Conservation (phyloP, 2,329 filamentous ascomycete genomes). For the Cryphonectria japonica region DNA sequence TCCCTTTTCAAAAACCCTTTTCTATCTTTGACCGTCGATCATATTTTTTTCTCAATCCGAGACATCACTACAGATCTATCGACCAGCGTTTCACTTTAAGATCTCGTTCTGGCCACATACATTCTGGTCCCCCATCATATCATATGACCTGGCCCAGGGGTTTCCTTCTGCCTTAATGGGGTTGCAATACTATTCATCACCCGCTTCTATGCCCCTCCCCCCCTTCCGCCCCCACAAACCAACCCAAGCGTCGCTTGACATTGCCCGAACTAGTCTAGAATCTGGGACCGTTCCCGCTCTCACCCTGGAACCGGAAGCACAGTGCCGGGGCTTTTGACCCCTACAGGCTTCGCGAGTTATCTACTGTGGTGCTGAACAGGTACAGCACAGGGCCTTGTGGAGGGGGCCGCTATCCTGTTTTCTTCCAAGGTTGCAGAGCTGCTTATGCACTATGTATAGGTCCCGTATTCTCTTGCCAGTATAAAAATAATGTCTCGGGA, state of each 20-base stretch:
- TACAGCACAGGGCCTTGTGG: background rate
- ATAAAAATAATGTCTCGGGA: background rate
- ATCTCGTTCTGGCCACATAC: background rate
- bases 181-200: background rate
- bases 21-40: background rate
- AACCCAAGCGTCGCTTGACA: slow-evolving; percentile 10
- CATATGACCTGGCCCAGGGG: background rate
- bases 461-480: too few species aligned
- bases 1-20: background rate
- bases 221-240: background rate
- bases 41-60: background rate
- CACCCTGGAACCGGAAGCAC: background rate
- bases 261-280: slow-evolving; percentile 9
- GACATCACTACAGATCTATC: background rate
- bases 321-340: background rate
- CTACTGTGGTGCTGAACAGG: background rate
- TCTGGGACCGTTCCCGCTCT: background rate
- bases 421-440: background rate
- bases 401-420: background rate
- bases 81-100: background rate
- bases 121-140: background rate
- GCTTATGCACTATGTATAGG: background rate
- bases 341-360: background rate
- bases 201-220: background rate
- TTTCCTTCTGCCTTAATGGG: background rate